Evolutionary conservation across 306 rosid species (phyloP), one percentile per base, ranked within the genome.

Genomic region (Vachellia collinsii): DNA sequence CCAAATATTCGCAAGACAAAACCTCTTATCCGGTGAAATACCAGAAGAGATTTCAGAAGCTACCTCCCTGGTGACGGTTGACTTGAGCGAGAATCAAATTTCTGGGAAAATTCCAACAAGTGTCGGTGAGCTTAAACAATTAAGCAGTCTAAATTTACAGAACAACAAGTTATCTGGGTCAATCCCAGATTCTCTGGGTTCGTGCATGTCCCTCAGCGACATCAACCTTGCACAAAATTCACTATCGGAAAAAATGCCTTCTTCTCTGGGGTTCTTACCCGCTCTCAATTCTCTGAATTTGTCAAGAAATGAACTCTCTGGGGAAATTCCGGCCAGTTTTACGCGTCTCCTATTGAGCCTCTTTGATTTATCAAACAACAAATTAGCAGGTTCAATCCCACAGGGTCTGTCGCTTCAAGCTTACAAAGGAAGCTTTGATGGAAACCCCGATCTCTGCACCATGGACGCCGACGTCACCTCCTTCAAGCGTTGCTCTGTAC

Each of bases 361-460:
- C 17, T 86, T 95, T 51, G 98, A 95, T 72, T 81, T 95, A 1
- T 93, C 99, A 0, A 10, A 87, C 65, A 95, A 95, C 81, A 53
- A 46, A 11, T 81, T 95, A 39, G 62, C 82, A 0, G 99, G 99
- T 70, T 29, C 75, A 4, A 81, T 95, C 12, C 99, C 99, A 4
- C 77, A 74, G 37, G 78, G 90, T 59, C 83, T 95, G 9, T 85
- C 86, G 0, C 79, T 89, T 3, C 87, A 80, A 72, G 99, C 97
- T 41, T 95, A 95, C 84, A 91, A 93, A 7, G 91, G 94, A 11
- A 92, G 99, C 85, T 91, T 95, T n/a, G 43, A 83, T 0, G 97
- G 92, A 20, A 95, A 95, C 81, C 79, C 92, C 0, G 85, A 86
- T 17, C 91, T 95, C 25, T 95, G 99, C 85, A 89, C 91, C 37